Conservation (phyloP, 768 basidiomycete species). For the Mrakia blollopis region DNA sequence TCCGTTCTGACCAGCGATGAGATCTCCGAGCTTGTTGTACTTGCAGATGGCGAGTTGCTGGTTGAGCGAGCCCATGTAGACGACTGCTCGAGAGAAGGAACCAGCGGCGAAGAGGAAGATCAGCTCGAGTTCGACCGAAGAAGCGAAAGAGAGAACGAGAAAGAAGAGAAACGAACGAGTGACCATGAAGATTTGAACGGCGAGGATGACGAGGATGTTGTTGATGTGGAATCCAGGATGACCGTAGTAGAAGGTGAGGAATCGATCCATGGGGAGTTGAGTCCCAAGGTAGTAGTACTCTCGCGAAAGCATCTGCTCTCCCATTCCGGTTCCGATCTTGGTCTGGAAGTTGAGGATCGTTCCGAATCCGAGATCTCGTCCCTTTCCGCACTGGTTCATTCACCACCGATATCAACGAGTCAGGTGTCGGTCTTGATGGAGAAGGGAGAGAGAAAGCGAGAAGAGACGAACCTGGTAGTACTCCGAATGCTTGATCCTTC, state of each 20-base stretch:
- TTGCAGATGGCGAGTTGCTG: conserved; percentile 71
- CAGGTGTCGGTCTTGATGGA: background rate
- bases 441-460: background rate
- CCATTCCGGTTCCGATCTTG: conserved; percentile 99
- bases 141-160: background rate
- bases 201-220: conserved; percentile 97
- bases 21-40: conserved; percentile 66
- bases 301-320: conserved; percentile 97
- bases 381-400: conserved; percentile 68
- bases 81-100: conserved; percentile 57
- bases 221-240: conserved; percentile 99
- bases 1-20: conserved; percentile 71
- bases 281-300: conserved; percentile 99
- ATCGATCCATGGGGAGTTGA: conserved; percentile 93
- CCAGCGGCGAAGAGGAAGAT: conserved; percentile 35
- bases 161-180: conserved; percentile 58
- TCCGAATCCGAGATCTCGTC: conserved; percentile 96
- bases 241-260: conserved; percentile 99
- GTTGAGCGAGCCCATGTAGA: conserved; percentile 90
- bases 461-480: conserved; percentile 65
- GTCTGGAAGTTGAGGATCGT: conserved; percentile 99
- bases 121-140: background rate
- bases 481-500: conserved; percentile 96
- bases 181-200: conserved; percentile 90
- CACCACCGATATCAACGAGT: background rate